These are phyloP conservation scores for Raddia guianensis DNA, from an alignment of 176 grass and related monocot genomes.

Conservation along the genomic window DNA sequence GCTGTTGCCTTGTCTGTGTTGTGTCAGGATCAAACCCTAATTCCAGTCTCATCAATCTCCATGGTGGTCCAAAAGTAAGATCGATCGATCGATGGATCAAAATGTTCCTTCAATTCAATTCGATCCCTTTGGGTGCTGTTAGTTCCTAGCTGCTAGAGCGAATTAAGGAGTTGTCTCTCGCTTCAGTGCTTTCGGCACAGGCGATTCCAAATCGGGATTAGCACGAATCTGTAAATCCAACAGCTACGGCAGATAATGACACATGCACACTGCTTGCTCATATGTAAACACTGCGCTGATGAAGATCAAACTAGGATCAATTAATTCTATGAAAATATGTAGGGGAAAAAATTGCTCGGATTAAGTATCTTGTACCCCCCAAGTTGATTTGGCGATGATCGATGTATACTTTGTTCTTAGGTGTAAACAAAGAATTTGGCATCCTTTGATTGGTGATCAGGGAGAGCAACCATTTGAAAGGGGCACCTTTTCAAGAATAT, in stretches of 20 bases:
- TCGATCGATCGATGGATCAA: background rate
- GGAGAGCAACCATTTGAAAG: background rate
- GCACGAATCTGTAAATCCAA: conserved; percentile 38
- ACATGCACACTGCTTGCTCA: background rate
- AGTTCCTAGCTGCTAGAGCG: background rate
- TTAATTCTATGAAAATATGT: background rate
- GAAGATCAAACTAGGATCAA: conserved; percentile 1
- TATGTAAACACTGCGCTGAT: background rate
- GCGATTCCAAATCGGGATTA: conserved; percentile 27
- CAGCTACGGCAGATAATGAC: conserved; percentile 27
- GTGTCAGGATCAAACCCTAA: conserved; percentile 27
- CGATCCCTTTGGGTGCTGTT: background rate
- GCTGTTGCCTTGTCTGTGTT: conserved; percentile 16
- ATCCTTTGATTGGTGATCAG: background rate
- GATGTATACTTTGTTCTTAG: background rate
- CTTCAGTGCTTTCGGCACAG: conserved; percentile 9
- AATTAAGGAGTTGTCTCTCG: background rate
- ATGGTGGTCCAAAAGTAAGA: conserved; percentile 26
- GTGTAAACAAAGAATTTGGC: background rate
- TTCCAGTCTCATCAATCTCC: background rate
- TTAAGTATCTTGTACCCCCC: background rate
- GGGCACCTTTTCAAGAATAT: background rate
- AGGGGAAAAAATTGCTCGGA: background rate
- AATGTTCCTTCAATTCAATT: background rate
- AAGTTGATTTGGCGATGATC: conserved; percentile 3